Evolutionary conservation across 805 yeast genomes (phyloP).

Genomic region (Ogataea haglerorum): DNA sequence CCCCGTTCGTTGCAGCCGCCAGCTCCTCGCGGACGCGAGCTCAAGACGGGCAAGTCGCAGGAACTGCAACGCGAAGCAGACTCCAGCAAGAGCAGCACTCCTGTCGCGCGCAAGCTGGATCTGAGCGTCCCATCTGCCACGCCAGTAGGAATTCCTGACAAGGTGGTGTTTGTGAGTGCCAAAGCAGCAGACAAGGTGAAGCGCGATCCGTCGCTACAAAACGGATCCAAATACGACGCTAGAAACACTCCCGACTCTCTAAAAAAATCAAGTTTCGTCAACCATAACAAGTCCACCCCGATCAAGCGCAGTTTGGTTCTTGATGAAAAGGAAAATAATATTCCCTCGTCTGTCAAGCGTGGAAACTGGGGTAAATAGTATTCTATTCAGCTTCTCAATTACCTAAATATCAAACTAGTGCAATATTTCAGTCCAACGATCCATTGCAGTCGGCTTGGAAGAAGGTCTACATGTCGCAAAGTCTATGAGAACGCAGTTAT

Average conservation of each 20-base stretch:
- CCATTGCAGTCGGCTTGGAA: no score
- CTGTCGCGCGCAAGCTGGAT: slow-evolving; percentile 6
- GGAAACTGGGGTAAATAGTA: slow-evolving; percentile 4
- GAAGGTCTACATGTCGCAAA: no score
- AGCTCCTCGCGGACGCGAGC: slow-evolving; percentile 10
- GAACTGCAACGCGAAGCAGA: slow-evolving; percentile 8
- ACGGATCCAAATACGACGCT: slow-evolving; percentile 49
- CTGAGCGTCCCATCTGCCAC: slow-evolving; percentile 13
- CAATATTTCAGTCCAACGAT: no score
- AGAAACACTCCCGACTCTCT: slow-evolving; percentile 55
- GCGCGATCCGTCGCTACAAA: slow-evolving; percentile 37
- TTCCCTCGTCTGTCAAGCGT: slow-evolving; percentile 15
- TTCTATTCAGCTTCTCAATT: neutral
- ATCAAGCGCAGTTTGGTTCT: slow-evolving; percentile 40
- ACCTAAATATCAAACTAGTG: neutral
- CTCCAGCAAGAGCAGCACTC: neutral
- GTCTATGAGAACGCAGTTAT: no score
- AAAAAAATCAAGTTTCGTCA: slow-evolving; percentile 49
- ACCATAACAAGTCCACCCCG: slow-evolving; percentile 66
- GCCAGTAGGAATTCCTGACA: slow-evolving; percentile 22
- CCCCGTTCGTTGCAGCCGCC: slow-evolving; percentile 9
- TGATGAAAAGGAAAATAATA: slow-evolving; percentile 16
- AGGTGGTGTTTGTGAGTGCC: slow-evolving; percentile 54
- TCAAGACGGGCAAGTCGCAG: slow-evolving; percentile 11
- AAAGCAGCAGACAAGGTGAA: slow-evolving; percentile 58